phyloP scores from a whole-genome alignment of 495 filamentous ascomycete species.

The Penicillium pulvis region DNA sequence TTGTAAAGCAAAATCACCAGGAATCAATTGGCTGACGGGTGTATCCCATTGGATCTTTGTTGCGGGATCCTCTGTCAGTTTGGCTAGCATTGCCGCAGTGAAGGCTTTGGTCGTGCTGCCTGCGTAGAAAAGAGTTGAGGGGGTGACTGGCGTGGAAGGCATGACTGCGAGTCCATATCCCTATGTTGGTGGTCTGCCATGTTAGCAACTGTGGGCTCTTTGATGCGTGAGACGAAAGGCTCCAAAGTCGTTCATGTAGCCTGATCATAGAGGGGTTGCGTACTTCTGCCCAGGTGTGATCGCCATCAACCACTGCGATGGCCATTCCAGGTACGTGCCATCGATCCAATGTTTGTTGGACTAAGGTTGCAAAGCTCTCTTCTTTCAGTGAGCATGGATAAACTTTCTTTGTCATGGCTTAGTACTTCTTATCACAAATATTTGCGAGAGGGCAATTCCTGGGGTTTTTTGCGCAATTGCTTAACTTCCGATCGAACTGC shows the following conservation, averaged over 20 bases:
- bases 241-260: neutral
- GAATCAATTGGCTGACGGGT: slow-evolving; percentile 48
- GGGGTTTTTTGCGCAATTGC: too few relatives aligned
- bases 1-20: slow-evolving; percentile 51
- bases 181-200: slow-evolving; percentile 24
- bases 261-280: neutral
- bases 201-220: neutral
- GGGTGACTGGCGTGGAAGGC: slow-evolving; percentile 10
- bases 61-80: slow-evolving; percentile 41
- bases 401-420: neutral
- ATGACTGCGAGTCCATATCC: slow-evolving; percentile 45
- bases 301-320: slow-evolving; percentile 50
- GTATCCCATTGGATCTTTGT: slow-evolving; percentile 47
- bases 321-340: slow-evolving; percentile 54
- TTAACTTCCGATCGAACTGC: too few relatives aligned
- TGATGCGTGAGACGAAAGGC: neutral
- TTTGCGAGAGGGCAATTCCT: too few relatives aligned
- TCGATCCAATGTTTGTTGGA: slow-evolving; percentile 1
- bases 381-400: slow-evolving; percentile 1
- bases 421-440: too few relatives aligned
- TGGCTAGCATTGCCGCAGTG: slow-evolving; percentile 47
- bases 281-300: slow-evolving; percentile 20
- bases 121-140: slow-evolving; percentile 39
- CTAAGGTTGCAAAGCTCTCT: neutral
- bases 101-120: slow-evolving; percentile 58